A percentile compares a stretch with the other conserved stretches of the same genome.
These are phyloP conservation scores for Epichloe uncinata DNA, from an alignment of 2,329 filamentous ascomycete species.

Conservation along the genomic window DNA sequence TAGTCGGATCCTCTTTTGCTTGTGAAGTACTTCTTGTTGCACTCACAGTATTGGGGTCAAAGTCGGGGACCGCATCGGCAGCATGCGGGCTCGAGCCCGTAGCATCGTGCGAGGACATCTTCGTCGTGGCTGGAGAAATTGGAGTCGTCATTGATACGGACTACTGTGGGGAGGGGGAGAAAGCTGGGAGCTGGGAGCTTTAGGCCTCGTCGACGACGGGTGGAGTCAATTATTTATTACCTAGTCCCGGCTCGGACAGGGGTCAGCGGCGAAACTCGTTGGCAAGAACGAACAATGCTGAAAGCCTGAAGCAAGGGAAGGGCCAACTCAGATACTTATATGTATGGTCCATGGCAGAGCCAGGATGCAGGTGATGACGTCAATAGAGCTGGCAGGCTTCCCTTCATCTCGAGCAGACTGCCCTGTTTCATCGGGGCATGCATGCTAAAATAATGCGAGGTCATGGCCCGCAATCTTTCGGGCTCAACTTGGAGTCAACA, in stretches of 20 bases:
- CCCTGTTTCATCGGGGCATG: no score
- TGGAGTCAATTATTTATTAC: conserved; percentile 2
- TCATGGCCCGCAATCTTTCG: no score
- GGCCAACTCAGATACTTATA: no score
- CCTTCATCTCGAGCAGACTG: no score
- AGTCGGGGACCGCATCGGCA: conserved; percentile 46
- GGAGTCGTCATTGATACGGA: conserved; percentile 12
- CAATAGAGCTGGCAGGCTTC: not conserved
- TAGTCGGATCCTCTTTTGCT: not conserved
- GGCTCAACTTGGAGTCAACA: no score
- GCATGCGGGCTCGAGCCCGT: conserved; percentile 32
- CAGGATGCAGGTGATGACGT: not conserved
- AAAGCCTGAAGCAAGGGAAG: no score
- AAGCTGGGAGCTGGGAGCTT: not conserved
- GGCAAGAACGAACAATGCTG: not conserved
- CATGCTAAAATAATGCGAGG: no score
- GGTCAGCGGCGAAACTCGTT: conserved; percentile 1
- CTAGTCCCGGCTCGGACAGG: not conserved
- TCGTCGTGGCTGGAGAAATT: conserved; percentile 17
- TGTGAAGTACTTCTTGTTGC: not conserved
- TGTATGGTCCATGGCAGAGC: not conserved
- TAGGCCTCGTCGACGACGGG: not conserved
- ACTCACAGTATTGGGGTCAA: conserved; percentile 45
- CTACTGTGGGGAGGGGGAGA: not conserved
- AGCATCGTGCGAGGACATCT: conserved; percentile 32